A percentile compares a stretch with the other conserved stretches of the same genome.
Conservation (phyloP, 2,329 filamentous ascomycete genomes). For the Cladosporium sp. region DNA sequence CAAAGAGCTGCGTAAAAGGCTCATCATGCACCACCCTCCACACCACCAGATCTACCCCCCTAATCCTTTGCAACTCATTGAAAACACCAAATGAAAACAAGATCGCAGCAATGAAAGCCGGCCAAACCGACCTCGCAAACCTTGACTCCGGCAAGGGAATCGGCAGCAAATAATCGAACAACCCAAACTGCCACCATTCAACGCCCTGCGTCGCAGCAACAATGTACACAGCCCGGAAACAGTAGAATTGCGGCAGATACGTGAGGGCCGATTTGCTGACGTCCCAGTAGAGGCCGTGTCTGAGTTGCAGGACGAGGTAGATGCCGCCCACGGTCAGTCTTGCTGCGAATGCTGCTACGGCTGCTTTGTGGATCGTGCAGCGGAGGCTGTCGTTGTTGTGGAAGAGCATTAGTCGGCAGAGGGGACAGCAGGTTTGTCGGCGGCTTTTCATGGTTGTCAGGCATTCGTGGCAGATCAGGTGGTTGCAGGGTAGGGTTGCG, state of each 20-base stretch:
- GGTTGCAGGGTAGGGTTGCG: background rate
- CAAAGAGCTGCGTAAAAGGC: no score
- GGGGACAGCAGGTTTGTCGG: background rate
- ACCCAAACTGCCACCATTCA: conserved; percentile 1
- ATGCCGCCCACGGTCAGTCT: background rate
- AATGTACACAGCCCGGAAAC: background rate
- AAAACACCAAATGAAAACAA: conserved; percentile 16
- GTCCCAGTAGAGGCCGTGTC: conserved; percentile 3
- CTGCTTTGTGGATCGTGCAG: background rate
- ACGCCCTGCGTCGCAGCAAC: background rate
- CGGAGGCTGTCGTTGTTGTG: background rate
- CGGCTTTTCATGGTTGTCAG: background rate
- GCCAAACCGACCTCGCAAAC: conserved; percentile 22
- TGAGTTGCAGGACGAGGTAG: background rate
- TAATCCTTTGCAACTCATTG: background rate
- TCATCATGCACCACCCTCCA: background rate
- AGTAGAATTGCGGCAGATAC: conserved; percentile 5
- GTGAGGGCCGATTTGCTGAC: background rate
- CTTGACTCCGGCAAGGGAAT: conserved; percentile 18
- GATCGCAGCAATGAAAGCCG: conserved; percentile 33
- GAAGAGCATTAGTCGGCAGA: background rate
- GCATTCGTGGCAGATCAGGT: background rate
- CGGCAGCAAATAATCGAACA: conserved; percentile 4
- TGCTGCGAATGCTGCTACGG: background rate
- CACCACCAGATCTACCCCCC: background rate